Evolutionary conservation across 1,139 yeast species (phyloP).

Genomic region (Hyphopichia pseudoburtonii): DNA sequence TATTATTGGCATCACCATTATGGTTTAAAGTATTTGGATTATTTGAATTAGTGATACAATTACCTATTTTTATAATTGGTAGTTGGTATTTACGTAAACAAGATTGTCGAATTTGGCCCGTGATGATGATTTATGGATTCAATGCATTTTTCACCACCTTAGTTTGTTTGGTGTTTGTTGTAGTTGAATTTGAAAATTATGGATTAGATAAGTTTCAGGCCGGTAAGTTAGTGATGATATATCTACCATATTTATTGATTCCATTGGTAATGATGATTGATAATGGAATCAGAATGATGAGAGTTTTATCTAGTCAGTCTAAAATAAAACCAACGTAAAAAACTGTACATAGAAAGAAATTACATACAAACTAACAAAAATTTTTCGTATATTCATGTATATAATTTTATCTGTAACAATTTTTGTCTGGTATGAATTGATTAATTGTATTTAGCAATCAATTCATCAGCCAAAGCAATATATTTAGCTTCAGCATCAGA

Average conservation of each 20-base stretch:
- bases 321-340: too few relatives aligned
- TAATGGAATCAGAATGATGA: conserved; percentile 4
- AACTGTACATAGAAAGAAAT: too few relatives aligned
- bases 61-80: conserved; percentile 68
- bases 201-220: conserved; percentile 39
- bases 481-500: conserved; percentile 90
- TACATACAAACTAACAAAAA: too few relatives aligned
- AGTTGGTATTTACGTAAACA: conserved; percentile 16
- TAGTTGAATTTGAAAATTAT: conserved; percentile 24
- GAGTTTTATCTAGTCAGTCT: too few relatives aligned
- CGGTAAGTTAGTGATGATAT: conserved; percentile 48
- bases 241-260: conserved; percentile 66
- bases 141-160: conserved; percentile 75
- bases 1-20: conserved; percentile 52
- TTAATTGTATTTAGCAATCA: conserved; percentile 50
- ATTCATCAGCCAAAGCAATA: conserved; percentile 70
- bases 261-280: conserved; percentile 61
- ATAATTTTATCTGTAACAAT: too few relatives aligned
- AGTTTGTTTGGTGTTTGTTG: conserved; percentile 56
- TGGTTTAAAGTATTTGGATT: conserved; percentile 76
- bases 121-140: conserved; percentile 66
- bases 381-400: too few relatives aligned
- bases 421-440: too few relatives aligned
- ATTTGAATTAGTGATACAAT: conserved; percentile 70
- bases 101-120: conserved; percentile 41